Evolutionary conservation across 1,284 basidiomycete genomes (phyloP), one percentile per base, ranked within the genome.

Genomic region (Trichosporon sp.): DNA sequence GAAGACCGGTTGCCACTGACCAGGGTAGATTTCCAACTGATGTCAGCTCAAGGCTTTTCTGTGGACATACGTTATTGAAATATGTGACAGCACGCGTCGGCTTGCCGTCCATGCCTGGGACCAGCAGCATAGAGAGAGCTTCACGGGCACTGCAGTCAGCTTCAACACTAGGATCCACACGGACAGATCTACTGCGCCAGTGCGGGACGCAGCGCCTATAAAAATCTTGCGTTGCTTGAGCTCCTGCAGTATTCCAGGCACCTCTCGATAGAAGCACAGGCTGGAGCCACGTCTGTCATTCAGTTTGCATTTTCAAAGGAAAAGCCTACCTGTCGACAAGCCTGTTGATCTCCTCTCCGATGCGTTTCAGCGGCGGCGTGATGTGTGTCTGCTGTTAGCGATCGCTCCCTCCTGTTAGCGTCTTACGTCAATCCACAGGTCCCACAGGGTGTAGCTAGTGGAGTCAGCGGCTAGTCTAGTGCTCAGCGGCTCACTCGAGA

Each of bases 21-120:
- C 88, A 9, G 91, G 90, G 71, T 92, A 94, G 76, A 95, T 92
- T 74, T 94, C 90, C 64, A 88, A 78, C 68, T 90, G 65, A 2
- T 40, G 57, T 65, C 46, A 61, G 60, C 36, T 36, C 7, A 4
- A 34, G 21, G 7, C 10, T 10, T 6, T 2, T 4, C 4, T 10
- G 46, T 1, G 10, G 19, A 64, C 77, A 62, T 52, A 78, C 77
- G 3, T 74, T 85, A 72, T 91, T 86, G 74, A 95, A 92, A 70
- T 88, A 89, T 13, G 84, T 80, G 62, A 87, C 83, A 0, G 90
- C 89, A 32, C 81, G 78, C 10, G 83, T 80, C 9, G 82, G 78
- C n/a, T 75, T 70, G n/a, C 80, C 78, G 54, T 81, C 81, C 23
- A 73, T 71, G 0, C 83, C 82, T 1, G 87, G 86, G 1, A 94